These are phyloP conservation scores for Penicillium simplicissimum DNA, from an alignment of 495 filamentous ascomycete genomes.

Conservation along the genomic window DNA sequence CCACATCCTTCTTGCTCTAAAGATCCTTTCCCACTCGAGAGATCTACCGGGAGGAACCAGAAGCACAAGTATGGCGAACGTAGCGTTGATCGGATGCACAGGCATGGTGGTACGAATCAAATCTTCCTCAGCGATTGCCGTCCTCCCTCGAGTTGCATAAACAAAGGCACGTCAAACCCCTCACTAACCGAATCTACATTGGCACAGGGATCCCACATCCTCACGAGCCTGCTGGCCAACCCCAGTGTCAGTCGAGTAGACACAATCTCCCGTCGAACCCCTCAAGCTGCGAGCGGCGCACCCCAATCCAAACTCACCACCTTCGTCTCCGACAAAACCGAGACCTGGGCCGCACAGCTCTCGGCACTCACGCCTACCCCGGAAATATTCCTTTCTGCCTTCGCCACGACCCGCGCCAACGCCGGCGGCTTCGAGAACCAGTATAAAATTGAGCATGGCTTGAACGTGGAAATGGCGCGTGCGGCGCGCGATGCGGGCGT, in stretches of 20 bases:
- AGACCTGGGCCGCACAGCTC: constrained; percentile 59
- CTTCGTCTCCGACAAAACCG: constrained; percentile 45
- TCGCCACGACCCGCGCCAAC: constrained; percentile 65
- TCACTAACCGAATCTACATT: neutral
- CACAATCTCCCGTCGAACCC: constrained; percentile 49
- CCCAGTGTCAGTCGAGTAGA: constrained; percentile 43
- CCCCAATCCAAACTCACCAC: constrained; percentile 46
- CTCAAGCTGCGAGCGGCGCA: constrained; percentile 29
- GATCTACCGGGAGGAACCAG: neutral
- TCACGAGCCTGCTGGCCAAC: constrained; percentile 45
- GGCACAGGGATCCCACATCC: constrained; percentile 49
- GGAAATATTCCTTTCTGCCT: constrained; percentile 60
- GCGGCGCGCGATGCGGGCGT: constrained; percentile 64
- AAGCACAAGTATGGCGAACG: constrained; percentile 39
- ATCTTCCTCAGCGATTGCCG: neutral
- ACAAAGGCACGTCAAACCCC: constrained; percentile 4
- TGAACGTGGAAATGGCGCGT: constrained; percentile 68
- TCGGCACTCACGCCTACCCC: constrained; percentile 56
- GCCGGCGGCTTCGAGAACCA: constrained; percentile 73
- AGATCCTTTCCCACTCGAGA: neutral
- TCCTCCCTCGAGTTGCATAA: neutral
- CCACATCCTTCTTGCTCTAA: neutral
- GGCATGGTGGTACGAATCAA: constrained; percentile 48
- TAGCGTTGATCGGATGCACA: constrained; percentile 47
- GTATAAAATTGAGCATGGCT: constrained; percentile 73